Evolutionary conservation across 176 grass and related monocot species (phyloP).

Genomic region (Cocos nucifera): DNA sequence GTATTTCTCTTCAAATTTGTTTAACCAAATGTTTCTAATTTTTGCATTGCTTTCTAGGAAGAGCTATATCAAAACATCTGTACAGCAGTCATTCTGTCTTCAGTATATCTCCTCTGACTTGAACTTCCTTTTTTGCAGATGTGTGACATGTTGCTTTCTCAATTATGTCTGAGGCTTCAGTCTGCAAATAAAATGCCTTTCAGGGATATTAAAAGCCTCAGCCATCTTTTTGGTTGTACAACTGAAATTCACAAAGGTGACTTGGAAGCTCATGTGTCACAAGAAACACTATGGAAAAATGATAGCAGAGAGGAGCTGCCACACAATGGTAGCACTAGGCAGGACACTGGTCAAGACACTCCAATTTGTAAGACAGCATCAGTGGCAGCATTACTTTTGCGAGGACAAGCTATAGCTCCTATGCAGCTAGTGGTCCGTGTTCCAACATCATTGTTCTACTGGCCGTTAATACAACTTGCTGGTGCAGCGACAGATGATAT

Average conservation of each 20-base stretch:
- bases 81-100: background rate
- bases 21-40: too few relatives aligned
- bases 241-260: constrained; percentile 36
- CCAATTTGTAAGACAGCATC: constrained; percentile 54
- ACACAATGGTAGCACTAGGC: constrained; percentile 29
- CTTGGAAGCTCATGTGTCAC: constrained; percentile 34
- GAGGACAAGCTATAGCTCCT: constrained; percentile 78
- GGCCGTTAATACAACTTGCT: constrained; percentile 94
- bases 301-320: constrained; percentile 35
- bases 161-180: constrained; percentile 69
- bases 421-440: constrained; percentile 87
- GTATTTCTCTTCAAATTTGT: too few relatives aligned
- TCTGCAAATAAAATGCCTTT: constrained; percentile 37
- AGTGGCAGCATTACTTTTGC: constrained; percentile 72
- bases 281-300: constrained; percentile 30
- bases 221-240: constrained; percentile 64
- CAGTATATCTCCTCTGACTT: constrained; percentile 3
- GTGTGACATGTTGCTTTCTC: constrained; percentile 94
- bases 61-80: background rate
- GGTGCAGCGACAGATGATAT: constrained; percentile 96
- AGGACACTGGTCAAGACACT: constrained; percentile 28
- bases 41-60: too few relatives aligned
- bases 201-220: constrained; percentile 44
- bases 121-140: constrained; percentile 38
- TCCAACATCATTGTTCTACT: constrained; percentile 86